Conservation (phyloP, 2,329 filamentous ascomycete species). For the Sporothrix curviconia region DNA sequence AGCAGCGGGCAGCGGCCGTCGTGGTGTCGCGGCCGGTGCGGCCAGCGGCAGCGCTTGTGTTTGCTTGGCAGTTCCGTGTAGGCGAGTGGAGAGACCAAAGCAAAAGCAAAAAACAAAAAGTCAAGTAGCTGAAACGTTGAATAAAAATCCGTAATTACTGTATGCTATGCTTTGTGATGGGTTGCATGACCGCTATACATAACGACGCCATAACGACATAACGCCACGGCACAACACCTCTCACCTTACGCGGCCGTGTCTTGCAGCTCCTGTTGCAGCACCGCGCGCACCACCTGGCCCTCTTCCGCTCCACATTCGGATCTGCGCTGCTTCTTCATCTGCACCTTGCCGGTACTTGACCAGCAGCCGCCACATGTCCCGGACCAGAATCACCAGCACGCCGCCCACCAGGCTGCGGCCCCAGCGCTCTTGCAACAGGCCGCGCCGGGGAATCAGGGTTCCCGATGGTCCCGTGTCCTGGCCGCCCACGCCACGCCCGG, state of each 20-base stretch:
- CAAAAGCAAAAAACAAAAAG: no score
- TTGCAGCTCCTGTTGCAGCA: no score
- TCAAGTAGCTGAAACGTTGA: no score
- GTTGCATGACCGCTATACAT: no score
- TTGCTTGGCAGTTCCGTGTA: no score
- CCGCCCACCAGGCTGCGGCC: conserved; percentile 84
- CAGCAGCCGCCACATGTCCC: conserved; percentile 58
- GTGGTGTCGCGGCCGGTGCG: conserved; percentile 86
- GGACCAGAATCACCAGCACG: conserved; percentile 79
- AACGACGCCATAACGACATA: no score
- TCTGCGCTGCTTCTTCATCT: conserved; percentile 48
- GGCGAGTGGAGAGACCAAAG: conserved; percentile 27
- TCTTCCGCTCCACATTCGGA: conserved; percentile 41
- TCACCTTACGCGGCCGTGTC: no score
- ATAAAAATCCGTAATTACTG: no score
- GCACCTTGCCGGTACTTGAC: conserved; percentile 56
- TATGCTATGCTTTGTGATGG: no score
- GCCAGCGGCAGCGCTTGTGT: conserved; percentile 68
- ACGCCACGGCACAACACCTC: no score
- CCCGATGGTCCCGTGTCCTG: no score
- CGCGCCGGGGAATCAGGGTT: conserved; percentile 38
- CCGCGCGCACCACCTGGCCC: background rate
- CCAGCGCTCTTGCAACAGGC: conserved; percentile 77
- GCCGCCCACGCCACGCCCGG: conserved; percentile 19
- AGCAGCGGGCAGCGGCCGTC: conserved; percentile 69